Evolutionary conservation across 768 basidiomycete genomes (phyloP), one percentile per base, ranked within the genome.

Genomic region (Leucosporidium scottii): DNA sequence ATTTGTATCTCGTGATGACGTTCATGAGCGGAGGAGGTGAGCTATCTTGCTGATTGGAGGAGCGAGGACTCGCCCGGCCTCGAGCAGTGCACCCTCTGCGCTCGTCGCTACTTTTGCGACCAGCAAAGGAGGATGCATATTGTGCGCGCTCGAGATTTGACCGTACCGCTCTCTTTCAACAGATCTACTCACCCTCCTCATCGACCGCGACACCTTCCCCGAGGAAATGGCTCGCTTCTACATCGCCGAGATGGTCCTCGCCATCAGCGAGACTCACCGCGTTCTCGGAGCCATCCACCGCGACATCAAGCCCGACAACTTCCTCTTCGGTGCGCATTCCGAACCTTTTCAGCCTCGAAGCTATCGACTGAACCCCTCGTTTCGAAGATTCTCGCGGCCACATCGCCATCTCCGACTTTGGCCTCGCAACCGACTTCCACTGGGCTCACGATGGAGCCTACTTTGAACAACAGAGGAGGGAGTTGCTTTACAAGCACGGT

Each of bases 381-480:
- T 13, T 9, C 39, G 39, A 6, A 44, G 89, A 90, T 78, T 87
- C 88, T 64, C 83, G 90, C 70, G 94, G 93, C 17, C 93, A 98
- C 80, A 88, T 99, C 79, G 88, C 87, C 79, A 85, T 98, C 66
- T 90, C 89, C 76, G 94, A 97, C 79, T 97, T 98, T 78, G 94
- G 94, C 49, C 82, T 98, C 73, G 93, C 93, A 83, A 96, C 79
- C 81, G 91, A 93, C 82, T 83, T 92, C 67, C 93, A 94, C 79
- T 96, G 93, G 93, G 90, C 91, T 27, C 93, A 97, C 79, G 93
- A 98, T 79, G 73, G 71, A 17, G 61, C 66, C 3, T 76, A 98
- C 82, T 98, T 92, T 78, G 93, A 97, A 75, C 89, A 93, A 74
- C 93, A 97, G 76, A 85, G 94, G 54, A 81, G 86, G 53, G 90